Evolutionary conservation across 306 rosid genomes (phyloP), one percentile per base, ranked within the genome.

Genomic region (Pyrus bretschneideri): DNA sequence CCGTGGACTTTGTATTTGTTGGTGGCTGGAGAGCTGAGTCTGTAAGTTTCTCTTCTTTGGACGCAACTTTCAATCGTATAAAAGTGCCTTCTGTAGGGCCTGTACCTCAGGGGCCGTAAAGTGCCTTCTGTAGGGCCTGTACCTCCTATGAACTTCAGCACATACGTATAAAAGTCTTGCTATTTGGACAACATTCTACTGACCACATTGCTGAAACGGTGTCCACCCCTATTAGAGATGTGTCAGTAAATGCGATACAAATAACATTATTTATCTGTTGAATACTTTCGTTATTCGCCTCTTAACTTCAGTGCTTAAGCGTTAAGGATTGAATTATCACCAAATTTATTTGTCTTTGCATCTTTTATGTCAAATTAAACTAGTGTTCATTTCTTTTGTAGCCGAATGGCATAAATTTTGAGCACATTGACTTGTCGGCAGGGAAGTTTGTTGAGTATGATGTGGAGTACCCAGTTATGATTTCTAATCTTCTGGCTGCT

Each of bases 401-500:
- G 97, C 61, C 86, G 69, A 83, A 76, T 65, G 97, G 97, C 66
- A 92, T 97, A 62, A 88, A 80, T 67, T 95, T 92, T 85, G 91
- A 88, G 55, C 52, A 87, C 52, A 84, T 92, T 30, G 99, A 95
- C 87, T 67, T 95, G 83, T 89, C 93, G 22, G 88, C 74, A 59
- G 92, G 85, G 55, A 96, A 95, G 9, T 92, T 68, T 67, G 84
- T 87, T n/a, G 99, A 90, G 67, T 95, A 92, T 72, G 93, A 83
- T 80, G 99, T 90, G 91, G 90, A 92, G 87, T 89, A 85, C 74
- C 96, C 97, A 2, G 97, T 89, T 77, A 92, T 88, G 99, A 83
- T 92, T 77, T 90, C 96, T 73, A 86, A 82, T 71, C 82, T 85
- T 51, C 84, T 83, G 21, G 81, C 97, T 52, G 87, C 81, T 35